Conservation (phyloP, 208 protist species). For the Crithidia sp. region DNA sequence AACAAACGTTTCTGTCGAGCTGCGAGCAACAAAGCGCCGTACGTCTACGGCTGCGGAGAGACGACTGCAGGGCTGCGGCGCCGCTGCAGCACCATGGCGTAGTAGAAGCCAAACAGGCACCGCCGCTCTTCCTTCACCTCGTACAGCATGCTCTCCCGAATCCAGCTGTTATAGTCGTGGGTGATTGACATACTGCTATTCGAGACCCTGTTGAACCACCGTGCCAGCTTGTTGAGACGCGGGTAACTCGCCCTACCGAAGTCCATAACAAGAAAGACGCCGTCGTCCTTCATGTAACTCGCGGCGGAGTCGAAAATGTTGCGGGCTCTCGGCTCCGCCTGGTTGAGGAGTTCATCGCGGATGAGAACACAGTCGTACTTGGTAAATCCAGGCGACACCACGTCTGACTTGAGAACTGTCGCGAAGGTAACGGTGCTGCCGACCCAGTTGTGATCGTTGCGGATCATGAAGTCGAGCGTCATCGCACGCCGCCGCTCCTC, state of each 20-base stretch:
- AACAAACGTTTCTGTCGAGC: too few species aligned
- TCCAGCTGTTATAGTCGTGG: conserved; percentile 82
- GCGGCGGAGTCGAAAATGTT: conserved; percentile 62
- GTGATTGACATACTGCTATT: conserved; percentile 76
- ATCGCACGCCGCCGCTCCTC: conserved; percentile 70
- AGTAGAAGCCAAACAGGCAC: conserved; percentile 75
- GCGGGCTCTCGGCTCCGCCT: conserved; percentile 42
- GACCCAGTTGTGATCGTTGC: conserved; percentile 87
- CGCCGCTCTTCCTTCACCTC: conserved; percentile 59
- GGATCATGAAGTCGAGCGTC: conserved; percentile 86
- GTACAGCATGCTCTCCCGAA: conserved; percentile 69
- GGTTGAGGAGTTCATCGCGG: conserved; percentile 81
- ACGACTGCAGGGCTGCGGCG: background rate
- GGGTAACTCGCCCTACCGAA: conserved; percentile 63
- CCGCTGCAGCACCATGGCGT: conserved; percentile 54
- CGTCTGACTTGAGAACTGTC: conserved; percentile 49
- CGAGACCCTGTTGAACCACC: conserved; percentile 62
- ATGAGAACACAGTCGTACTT: conserved; percentile 84
- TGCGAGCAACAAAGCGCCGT: background rate
- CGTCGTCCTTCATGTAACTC: conserved; percentile 56
- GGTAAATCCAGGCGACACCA: conserved; percentile 41
- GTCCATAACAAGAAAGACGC: conserved; percentile 80
- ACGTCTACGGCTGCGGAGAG: background rate
- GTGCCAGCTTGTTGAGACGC: conserved; percentile 35
- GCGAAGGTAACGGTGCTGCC: conserved; percentile 82